Evolutionary conservation across 345 rosid genomes (phyloP).

Genomic region (Syzygium oleosum): DNA sequence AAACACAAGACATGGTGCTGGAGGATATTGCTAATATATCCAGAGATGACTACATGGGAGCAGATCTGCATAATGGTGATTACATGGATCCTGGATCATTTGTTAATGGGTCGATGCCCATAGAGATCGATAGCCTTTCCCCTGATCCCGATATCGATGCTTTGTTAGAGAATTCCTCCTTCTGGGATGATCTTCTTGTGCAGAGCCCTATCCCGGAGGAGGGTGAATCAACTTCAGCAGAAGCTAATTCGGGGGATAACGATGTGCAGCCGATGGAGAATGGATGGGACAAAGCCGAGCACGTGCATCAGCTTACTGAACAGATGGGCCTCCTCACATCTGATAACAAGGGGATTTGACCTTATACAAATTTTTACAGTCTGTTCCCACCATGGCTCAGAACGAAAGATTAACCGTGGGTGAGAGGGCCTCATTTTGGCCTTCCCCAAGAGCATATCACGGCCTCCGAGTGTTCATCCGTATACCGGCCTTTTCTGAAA

Average conservation of each 20-base stretch:
- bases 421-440: neutral
- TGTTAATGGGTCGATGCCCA: constrained; percentile 28
- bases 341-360: constrained; percentile 23
- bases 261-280: constrained; percentile 26
- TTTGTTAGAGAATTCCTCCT: constrained; percentile 33
- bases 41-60: constrained; percentile 31
- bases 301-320: constrained; percentile 69
- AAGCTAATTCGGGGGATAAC: constrained; percentile 15
- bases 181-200: constrained; percentile 52
- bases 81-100: constrained; percentile 40
- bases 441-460: neutral
- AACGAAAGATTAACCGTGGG: neutral
- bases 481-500: neutral
- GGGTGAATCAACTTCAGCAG: constrained; percentile 42
- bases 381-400: neutral
- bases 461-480: neutral
- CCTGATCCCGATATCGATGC: constrained; percentile 62
- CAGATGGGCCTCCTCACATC: constrained; percentile 82
- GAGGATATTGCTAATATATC: constrained; percentile 32
- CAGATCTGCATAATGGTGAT: constrained; percentile 27
- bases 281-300: constrained; percentile 39
- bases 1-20: constrained; percentile 38
- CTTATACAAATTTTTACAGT: neutral
- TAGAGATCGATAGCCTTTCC: constrained; percentile 47
- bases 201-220: constrained; percentile 52